Base-by-base conservation (phyloP, 1,284 basidiomycete genomes). In the Austroboletus novae-zelandiae region DNA sequence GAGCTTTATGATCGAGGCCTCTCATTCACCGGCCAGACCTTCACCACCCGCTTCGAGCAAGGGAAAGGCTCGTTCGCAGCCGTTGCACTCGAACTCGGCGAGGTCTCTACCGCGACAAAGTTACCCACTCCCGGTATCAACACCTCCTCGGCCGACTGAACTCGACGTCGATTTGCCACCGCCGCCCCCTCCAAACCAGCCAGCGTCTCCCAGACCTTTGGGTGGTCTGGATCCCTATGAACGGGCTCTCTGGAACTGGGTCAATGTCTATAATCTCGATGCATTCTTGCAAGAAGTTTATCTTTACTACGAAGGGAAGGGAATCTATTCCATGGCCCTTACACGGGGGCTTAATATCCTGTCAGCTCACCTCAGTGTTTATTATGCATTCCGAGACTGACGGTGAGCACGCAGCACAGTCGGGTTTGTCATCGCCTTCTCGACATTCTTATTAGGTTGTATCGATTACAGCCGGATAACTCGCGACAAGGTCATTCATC, bases 231-330 rank as follows among this genome's bases (percentile, higher is more conserved):
- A 92, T 61, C 84, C 84, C 14, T 87, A 92, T 65, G 93, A 98
- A 68, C 84, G 84, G 57, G 96, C 96, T 0, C 68, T 98, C 40
- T 99, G 97, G 97, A 89, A 91, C 56, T 99, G 97, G 97, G 93
- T 97, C 54, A 99, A 99, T 66, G 92, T 98, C 9, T 92, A 93
- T 64, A 96, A 99, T 66, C 78, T 99, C 36, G 96, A 99, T 64
- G 85, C 84, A 8, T 99, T 97, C 69, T 71, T 99, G 30, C 92
- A 96, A 72, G 93, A 98, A 61, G 92, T 92, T 37, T 99, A 99
- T 69, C 78, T 80, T 45, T 99, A 98, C 69, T 99, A 99, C 66
- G 87, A 92, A 60, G 94, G 94, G 31, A 97, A 98, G 64, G 96
- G 96, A 1, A 87, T 97, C 44, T 95, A 89, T 70, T 95, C 92